phyloP scores from a whole-genome alignment of 148 eudicot species.

The Polygonum maritimum region DNA sequence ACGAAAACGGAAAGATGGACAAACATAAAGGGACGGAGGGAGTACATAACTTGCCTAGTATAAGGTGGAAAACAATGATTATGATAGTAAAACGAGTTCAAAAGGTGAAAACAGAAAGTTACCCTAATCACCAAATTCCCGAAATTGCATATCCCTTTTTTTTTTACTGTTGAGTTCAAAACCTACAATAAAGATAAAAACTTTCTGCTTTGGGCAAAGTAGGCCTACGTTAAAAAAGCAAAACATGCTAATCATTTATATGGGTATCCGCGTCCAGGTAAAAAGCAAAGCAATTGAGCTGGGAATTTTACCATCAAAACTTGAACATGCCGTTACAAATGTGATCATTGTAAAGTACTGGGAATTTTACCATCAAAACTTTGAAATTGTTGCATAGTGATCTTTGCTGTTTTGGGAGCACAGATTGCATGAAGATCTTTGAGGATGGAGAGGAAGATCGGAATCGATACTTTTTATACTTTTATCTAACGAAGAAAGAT shows the following conservation, averaged over 20 bases:
- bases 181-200: conserved; percentile 1
- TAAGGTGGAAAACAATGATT: background rate
- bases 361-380: no score
- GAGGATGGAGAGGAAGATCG: no score
- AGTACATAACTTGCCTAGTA: background rate
- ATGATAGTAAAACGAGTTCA: conserved; percentile 1
- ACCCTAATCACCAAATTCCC: conserved; percentile 9
- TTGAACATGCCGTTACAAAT: background rate
- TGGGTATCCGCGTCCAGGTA: conserved; percentile 3
- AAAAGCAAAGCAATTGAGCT: background rate
- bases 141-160: background rate
- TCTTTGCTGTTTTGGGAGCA: background rate
- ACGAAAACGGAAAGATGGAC: no score
- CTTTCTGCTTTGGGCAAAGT: conserved; percentile 10
- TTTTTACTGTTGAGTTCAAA: conserved; percentile 1
- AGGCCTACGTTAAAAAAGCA: background rate
- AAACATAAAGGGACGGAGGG: no score
- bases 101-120: conserved; percentile 9
- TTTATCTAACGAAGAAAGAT: no score
- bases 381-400: background rate
- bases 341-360: background rate
- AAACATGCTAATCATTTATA: conserved; percentile 5
- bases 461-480: no score
- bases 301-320: background rate
- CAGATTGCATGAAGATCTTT: no score